Percentiles rank a stretch among this genome's conserved stretches.
phyloP scores from a whole-genome alignment of 148 eudicot species.

The Rhododendron ferrugineum region DNA sequence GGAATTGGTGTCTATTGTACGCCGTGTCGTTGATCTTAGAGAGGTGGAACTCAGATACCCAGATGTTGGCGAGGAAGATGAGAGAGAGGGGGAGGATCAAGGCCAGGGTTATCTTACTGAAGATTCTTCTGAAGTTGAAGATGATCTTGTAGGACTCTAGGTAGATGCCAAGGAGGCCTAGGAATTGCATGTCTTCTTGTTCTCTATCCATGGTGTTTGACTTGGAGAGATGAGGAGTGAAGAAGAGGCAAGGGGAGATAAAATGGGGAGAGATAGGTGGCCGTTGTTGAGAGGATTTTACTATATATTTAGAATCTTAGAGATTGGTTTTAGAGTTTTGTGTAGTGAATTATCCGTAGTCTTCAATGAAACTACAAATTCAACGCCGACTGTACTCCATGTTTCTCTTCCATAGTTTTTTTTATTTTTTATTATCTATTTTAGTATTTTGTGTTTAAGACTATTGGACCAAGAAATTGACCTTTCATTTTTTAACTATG shows the following conservation, averaged over 20 bases:
- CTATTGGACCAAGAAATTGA: no score
- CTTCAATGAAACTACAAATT: not conserved
- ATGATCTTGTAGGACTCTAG: slow-evolving; percentile 24
- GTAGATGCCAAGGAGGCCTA: slow-evolving; percentile 15
- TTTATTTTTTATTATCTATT: no score
- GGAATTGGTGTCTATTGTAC: no score
- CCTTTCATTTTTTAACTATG: no score
- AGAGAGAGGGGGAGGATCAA: slow-evolving; percentile 30
- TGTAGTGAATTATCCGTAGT: not conserved
- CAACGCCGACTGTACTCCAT: not conserved
- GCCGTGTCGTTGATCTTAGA: not conserved
- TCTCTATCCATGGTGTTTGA: slow-evolving; percentile 23
- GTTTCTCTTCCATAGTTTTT: no score
- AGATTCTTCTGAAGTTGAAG: slow-evolving; percentile 14
- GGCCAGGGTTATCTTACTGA: slow-evolving; percentile 20
- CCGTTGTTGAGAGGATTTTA: not conserved
- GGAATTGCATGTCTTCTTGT: slow-evolving; percentile 29
- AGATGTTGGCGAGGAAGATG: slow-evolving; percentile 25
- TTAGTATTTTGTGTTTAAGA: no score
- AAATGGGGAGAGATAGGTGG: not conserved
- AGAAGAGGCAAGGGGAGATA: not conserved
- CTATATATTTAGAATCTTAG: not conserved
- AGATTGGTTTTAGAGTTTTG: not conserved
- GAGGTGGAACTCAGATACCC: slow-evolving; percentile 13
- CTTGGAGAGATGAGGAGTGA: not conserved